phyloP scores from a whole-genome alignment of 1,284 basidiomycete species.

The Phylloporus sp. region DNA sequence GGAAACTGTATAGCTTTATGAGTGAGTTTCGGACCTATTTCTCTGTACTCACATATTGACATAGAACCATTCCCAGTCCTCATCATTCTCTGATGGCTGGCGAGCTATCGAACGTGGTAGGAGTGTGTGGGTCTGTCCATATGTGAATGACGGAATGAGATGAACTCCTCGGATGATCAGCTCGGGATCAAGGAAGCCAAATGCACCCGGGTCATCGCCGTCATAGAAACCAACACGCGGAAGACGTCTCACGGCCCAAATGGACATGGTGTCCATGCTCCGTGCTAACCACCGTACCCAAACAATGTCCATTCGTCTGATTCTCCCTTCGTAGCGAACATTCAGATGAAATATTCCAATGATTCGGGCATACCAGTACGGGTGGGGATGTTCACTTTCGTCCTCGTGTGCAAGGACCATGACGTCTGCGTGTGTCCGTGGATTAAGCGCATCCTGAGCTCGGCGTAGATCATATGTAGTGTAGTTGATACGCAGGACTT shows the following conservation, averaged over 20 bases:
- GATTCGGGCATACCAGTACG: slow-evolving; percentile 42
- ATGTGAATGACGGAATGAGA: slow-evolving; percentile 15
- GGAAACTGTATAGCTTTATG: not conserved
- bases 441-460: slow-evolving; percentile 8
- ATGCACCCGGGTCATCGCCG: slow-evolving; percentile 20
- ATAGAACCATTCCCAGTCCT: slow-evolving; percentile 42
- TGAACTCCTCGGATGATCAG: slow-evolving; percentile 28
- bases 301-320: slow-evolving; percentile 10
- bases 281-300: slow-evolving; percentile 25
- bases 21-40: too few species aligned
- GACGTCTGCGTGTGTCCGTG: slow-evolving; percentile 1
- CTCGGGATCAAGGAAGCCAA: slow-evolving; percentile 38
- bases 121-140: slow-evolving; percentile 28
- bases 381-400: slow-evolving; percentile 26
- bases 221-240: slow-evolving; percentile 27
- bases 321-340: not conserved
- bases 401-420: slow-evolving; percentile 21
- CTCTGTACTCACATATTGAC: slow-evolving; percentile 37
- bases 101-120: slow-evolving; percentile 31
- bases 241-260: slow-evolving; percentile 14
- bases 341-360: slow-evolving; percentile 5
- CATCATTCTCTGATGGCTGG: slow-evolving; percentile 14
- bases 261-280: slow-evolving; percentile 3
- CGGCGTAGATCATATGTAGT: not conserved
- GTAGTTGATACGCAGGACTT: slow-evolving; percentile 30